Evolutionary conservation across 192 early-diverging fungal genomes (phyloP), one percentile per base, ranked within the genome.

Genomic region (Chytriomyces sp.): DNA sequence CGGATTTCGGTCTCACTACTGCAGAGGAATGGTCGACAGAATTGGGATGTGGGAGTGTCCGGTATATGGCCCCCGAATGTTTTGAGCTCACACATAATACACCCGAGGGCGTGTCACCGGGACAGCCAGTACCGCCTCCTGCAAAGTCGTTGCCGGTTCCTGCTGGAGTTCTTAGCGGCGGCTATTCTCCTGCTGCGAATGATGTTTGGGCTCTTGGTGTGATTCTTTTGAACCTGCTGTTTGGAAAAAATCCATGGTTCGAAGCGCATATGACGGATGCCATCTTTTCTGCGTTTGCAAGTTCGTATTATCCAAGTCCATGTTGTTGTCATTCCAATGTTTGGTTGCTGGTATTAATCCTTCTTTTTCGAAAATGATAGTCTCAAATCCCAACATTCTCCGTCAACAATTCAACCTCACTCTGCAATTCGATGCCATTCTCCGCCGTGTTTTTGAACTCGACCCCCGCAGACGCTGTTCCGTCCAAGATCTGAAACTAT

Each of bases 1-100:
- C 93, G 11, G 95, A 97, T 86, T 97, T 97, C 91, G 95, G 95
- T 8, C 89, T 97, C 45, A 93, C 95, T n/a, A 97, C 96, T 9
- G 85, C 84, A 77, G 84, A 92, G 45, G 77, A 82, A 10, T 86
- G 83, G 80, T 94, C 93, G 9, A 82, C 85, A 43, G 96, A 96
- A 62, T 90, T 94, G 48, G 94, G 95, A n/a, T 96, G 94, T 78
- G 96, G 96, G 11, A 91, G 90, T 59, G 89, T 92, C 13, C 90
- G 93, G 69, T 97, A 97, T 77, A 92, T 97, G 85, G 93, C 93
- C 13, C 95, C 95, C 43, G 93, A 93, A 71, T 85, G 81, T 69
- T 75, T 87, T 16, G 78, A 79, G 48, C 28, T 77, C 49, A 72
- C 24, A 0, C 78, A 82, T 64, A 75, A 77, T 50, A 50, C 63